Conservation (phyloP, 148 eudicot genomes). For the Cornus controversa region DNA sequence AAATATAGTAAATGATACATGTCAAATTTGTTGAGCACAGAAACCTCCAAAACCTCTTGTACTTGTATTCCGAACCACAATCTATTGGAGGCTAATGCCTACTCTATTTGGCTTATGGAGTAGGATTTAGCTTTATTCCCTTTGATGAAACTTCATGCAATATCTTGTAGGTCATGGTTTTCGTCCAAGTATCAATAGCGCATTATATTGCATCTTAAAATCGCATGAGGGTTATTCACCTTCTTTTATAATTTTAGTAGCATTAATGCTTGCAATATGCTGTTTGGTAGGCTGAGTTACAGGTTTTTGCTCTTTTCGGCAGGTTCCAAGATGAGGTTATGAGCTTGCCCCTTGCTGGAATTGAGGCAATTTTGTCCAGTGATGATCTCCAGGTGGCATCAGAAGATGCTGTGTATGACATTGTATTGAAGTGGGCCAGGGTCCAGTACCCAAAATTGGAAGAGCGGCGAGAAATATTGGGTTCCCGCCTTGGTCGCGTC, state of each 20-base stretch:
- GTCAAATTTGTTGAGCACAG: background rate
- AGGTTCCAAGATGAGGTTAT: constrained; percentile 87
- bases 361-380: constrained; percentile 80
- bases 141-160: background rate
- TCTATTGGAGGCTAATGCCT: background rate
- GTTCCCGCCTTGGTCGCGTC: constrained; percentile 60
- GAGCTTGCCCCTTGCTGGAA: constrained; percentile 78
- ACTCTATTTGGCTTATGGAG: background rate
- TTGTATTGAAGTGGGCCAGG: constrained; percentile 79
- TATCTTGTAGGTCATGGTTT: background rate
- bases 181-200: background rate
- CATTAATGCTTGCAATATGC: background rate
- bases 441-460: constrained; percentile 65
- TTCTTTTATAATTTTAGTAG: background rate
- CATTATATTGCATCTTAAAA: background rate
- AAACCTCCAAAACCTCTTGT: background rate
- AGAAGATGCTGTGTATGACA: constrained; percentile 87
- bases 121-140: background rate
- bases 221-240: background rate
- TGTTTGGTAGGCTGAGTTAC: background rate
- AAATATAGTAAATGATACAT: background rate
- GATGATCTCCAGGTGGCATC: constrained; percentile 93
- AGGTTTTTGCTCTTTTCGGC: background rate
- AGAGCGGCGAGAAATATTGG: constrained; percentile 76
- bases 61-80: background rate